phyloP scores from a whole-genome alignment of 305 asterid species.

The Lippia alba region DNA sequence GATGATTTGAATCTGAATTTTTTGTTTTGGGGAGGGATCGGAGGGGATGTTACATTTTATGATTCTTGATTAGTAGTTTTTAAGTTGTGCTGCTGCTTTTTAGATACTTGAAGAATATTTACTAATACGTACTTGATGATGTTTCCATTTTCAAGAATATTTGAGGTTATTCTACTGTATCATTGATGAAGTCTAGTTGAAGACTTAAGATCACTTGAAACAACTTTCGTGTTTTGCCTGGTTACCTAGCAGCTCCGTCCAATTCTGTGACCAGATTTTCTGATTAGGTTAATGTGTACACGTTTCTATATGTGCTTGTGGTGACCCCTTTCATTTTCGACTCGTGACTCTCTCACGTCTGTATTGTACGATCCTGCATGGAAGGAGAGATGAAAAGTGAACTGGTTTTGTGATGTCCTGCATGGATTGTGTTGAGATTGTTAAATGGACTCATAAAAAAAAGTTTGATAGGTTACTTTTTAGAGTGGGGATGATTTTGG shows the following conservation, averaged over 20 bases:
- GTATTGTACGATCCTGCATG: no score
- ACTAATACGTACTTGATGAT: neutral
- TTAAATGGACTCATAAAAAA: no score
- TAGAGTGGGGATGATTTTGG: no score
- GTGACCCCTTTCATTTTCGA: no score
- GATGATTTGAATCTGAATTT: neutral
- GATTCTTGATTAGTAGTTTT: neutral
- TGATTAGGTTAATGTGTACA: no score
- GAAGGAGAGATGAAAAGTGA: no score
- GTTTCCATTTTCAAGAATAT: neutral
- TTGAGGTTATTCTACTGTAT: neutral
- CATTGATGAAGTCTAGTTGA: neutral
- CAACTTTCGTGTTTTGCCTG: neutral
- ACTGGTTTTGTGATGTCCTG: no score
- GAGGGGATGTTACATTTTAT: slow-evolving; percentile 1
- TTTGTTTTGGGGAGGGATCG: neutral
- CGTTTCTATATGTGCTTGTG: no score
- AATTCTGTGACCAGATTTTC: neutral
- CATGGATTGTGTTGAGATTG: no score
- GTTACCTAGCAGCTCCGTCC: neutral
- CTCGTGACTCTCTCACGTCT: no score
- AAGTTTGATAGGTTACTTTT: no score
- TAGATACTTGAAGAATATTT: neutral
- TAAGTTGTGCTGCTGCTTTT: neutral
- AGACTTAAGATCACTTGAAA: neutral